Percentiles rank a stretch among this genome's conserved stretches.
phyloP scores from a whole-genome alignment of 2,329 filamentous ascomycete genomes.

The Fusarium vanettenii region DNA sequence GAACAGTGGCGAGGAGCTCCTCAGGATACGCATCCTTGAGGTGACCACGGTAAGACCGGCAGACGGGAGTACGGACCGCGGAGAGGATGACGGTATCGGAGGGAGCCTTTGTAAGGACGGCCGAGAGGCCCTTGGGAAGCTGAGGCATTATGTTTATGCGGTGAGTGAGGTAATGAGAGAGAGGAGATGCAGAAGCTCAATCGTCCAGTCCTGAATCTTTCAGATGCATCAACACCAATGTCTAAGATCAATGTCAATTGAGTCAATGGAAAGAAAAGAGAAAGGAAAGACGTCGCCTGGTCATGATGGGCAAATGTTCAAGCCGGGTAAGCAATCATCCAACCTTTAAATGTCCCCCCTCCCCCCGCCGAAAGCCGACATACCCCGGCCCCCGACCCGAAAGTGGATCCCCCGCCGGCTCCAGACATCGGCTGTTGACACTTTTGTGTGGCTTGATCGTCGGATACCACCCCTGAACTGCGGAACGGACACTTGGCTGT shows the following conservation, averaged over 20 bases:
- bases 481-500: constrained; percentile 1
- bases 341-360: constrained; percentile 6
- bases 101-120: constrained; percentile 82
- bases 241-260: constrained; percentile 4
- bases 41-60: constrained; percentile 82
- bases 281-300: neutral
- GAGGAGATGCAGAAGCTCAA: neutral
- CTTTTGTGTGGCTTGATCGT: constrained; percentile 18
- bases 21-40: constrained; percentile 93
- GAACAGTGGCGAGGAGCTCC: constrained; percentile 79
- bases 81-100: constrained; percentile 90
- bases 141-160: constrained; percentile 30
- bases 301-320: constrained; percentile 12
- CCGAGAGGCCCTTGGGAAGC: constrained; percentile 68
- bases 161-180: neutral
- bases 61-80: constrained; percentile 88
- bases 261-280: neutral
- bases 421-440: constrained; percentile 39
- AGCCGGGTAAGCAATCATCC: constrained; percentile 42
- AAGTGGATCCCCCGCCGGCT: constrained; percentile 34
- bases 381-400: constrained; percentile 35
- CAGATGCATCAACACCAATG: neutral
- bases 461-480: constrained; percentile 15
- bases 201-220: neutral
- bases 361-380: constrained; percentile 30